Evolutionary conservation across 129 eudicot species (phyloP).

Genomic region (Ambrosia trifida): DNA sequence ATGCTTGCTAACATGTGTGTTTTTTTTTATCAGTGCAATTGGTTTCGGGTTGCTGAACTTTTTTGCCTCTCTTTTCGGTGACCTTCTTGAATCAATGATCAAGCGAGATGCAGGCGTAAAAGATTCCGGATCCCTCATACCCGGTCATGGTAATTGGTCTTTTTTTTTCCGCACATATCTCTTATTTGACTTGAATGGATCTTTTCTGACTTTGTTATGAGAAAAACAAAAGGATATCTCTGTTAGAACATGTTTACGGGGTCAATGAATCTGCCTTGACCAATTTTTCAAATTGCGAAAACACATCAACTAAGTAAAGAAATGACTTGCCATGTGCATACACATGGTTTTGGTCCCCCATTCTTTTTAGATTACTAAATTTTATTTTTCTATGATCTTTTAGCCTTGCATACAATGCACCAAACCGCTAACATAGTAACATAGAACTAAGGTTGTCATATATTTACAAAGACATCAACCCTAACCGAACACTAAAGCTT

Average conservation of each 20-base stretch:
- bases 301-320: slow-evolving; percentile 11
- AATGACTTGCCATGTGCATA: slow-evolving; percentile 28
- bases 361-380: slow-evolving; percentile 14
- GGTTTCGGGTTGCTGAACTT: slow-evolving; percentile 78
- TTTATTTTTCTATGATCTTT: not conserved
- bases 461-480: too few relatives aligned
- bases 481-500: too few relatives aligned
- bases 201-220: not conserved
- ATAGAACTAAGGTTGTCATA: too few relatives aligned
- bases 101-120: slow-evolving; percentile 99
- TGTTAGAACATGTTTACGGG: slow-evolving; percentile 7
- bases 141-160: slow-evolving; percentile 79
- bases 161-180: not conserved
- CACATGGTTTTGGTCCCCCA: slow-evolving; percentile 27
- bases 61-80: slow-evolving; percentile 96
- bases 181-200: slow-evolving; percentile 3
- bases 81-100: slow-evolving; percentile 92
- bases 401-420: not conserved
- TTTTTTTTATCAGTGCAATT: slow-evolving; percentile 57
- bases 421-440: too few relatives aligned
- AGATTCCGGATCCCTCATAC: slow-evolving; percentile 99
- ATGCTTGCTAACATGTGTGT: slow-evolving; percentile 20
- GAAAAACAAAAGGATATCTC: slow-evolving; percentile 8
- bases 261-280: slow-evolving; percentile 13
- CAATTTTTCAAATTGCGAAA: slow-evolving; percentile 11